These are phyloP conservation scores for Clarireedia homoeocarpa DNA, from an alignment of 2,329 filamentous ascomycete species.

Conservation along the genomic window DNA sequence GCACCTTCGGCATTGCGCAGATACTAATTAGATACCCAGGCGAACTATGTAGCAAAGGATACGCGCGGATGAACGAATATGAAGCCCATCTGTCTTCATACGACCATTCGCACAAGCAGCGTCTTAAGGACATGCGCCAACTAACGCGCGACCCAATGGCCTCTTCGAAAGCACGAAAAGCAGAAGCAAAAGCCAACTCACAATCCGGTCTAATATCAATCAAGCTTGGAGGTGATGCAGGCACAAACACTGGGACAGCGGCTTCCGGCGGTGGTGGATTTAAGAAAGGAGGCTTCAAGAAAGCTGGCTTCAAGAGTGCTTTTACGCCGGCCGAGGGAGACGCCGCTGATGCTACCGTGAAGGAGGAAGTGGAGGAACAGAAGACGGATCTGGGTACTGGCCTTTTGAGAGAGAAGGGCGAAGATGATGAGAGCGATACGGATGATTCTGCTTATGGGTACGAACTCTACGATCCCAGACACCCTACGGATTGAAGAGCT, in stretches of 20 bases:
- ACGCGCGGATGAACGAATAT: constrained; percentile 91
- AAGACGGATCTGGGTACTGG: constrained; percentile 12
- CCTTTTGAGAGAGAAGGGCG: constrained; percentile 27
- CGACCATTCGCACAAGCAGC: constrained; percentile 91
- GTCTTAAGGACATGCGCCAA: constrained; percentile 80
- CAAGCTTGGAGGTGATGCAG: constrained; percentile 43
- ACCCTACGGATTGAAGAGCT: constrained; percentile 48
- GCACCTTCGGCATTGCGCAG: background rate
- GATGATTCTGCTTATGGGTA: constrained; percentile 38
- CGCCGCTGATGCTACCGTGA: constrained; percentile 35
- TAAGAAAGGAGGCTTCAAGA: constrained; percentile 69
- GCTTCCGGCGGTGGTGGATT: constrained; percentile 38
- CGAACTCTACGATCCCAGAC: constrained; percentile 55
- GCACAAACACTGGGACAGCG: constrained; percentile 13
- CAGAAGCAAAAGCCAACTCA: constrained; percentile 59
- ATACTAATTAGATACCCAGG: constrained; percentile 30
- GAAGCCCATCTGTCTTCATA: constrained; percentile 91
- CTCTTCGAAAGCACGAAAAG: constrained; percentile 56
- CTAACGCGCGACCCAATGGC: constrained; percentile 67
- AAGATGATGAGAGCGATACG: constrained; percentile 50
- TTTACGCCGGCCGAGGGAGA: constrained; percentile 49
- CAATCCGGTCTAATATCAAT: constrained; percentile 57
- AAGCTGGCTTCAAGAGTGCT: constrained; percentile 74
- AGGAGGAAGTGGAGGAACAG: constrained; percentile 26
- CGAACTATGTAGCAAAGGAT: constrained; percentile 86